These are phyloP conservation scores for Suhomyces sp. DNA, from an alignment of 805 yeast genomes.

Conservation along the genomic window DNA sequence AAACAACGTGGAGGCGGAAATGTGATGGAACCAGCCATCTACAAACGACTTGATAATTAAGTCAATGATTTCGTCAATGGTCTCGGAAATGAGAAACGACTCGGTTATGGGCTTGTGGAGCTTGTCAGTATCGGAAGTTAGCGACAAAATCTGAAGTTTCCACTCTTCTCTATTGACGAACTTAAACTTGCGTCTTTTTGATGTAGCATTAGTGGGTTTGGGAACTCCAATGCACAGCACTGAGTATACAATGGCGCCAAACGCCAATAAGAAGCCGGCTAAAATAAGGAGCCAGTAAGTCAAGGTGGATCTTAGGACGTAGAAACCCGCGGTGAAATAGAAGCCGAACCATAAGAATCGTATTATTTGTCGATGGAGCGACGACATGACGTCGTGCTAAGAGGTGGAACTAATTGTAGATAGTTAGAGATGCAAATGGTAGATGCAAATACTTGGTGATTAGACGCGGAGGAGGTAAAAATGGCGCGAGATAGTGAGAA, in stretches of 20 bases:
- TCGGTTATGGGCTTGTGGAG: conserved; percentile 32
- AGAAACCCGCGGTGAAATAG: neutral
- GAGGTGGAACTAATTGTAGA: neutral
- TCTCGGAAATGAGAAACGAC: conserved; percentile 51
- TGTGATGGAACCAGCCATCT: conserved; percentile 51
- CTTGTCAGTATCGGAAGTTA: conserved; percentile 1
- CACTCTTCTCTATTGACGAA: conserved; percentile 9
- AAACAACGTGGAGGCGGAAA: conserved; percentile 33
- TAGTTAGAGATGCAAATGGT: neutral
- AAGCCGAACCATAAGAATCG: neutral
- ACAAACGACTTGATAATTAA: conserved; percentile 53
- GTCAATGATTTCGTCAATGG: conserved; percentile 48
- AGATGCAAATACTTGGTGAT: neutral
- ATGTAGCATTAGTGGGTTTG: neutral
- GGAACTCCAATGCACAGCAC: conserved; percentile 1
- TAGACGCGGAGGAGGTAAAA: neutral
- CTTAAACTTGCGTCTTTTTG: conserved; percentile 5
- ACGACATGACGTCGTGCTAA: neutral
- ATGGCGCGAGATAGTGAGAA: neutral
- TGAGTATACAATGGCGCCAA: neutral
- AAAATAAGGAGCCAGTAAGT: conserved; percentile 8
- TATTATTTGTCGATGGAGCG: neutral
- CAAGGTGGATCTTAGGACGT: conserved; percentile 9
- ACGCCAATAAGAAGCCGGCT: neutral
- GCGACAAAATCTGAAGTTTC: conserved; percentile 5